Evolutionary conservation across 371 early-diverging fungal species (phyloP).

Genomic region (Apophysomyces sp.): DNA sequence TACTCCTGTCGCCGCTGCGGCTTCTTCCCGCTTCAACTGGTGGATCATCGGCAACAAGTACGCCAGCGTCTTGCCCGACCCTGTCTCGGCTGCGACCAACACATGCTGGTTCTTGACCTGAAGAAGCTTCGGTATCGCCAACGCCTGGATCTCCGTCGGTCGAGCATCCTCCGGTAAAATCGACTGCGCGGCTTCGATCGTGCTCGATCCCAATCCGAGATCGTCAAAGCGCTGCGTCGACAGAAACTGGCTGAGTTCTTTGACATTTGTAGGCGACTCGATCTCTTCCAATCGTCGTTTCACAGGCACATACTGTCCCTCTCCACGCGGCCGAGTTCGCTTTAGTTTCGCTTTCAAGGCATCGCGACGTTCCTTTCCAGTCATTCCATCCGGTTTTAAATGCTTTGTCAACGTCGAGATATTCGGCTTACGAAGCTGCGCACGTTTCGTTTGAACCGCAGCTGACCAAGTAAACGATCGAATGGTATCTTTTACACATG

Average conservation of each 20-base stretch:
- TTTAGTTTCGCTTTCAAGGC: slow-evolving; percentile 26
- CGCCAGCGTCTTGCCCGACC: slow-evolving; percentile 98
- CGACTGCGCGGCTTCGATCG: slow-evolving; percentile 30
- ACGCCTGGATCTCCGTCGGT: slow-evolving; percentile 93
- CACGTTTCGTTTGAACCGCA: slow-evolving; percentile 25
- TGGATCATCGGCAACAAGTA: slow-evolving; percentile 89
- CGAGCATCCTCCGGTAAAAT: slow-evolving; percentile 37
- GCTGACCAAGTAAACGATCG: slow-evolving; percentile 19
- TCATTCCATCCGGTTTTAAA: slow-evolving; percentile 42
- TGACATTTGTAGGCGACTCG: slow-evolving; percentile 16
- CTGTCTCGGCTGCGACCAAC: slow-evolving; percentile 94
- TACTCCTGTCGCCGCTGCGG: slow-evolving; percentile 33
- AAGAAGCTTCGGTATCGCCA: slow-evolving; percentile 80
- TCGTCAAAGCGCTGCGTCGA: slow-evolving; percentile 56
- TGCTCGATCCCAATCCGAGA: slow-evolving; percentile 54
- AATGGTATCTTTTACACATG: neutral
- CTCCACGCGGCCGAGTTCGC: slow-evolving; percentile 14
- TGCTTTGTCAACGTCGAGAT: slow-evolving; percentile 50
- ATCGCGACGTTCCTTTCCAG: slow-evolving; percentile 45
- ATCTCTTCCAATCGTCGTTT: slow-evolving; percentile 37
- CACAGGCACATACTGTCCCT: slow-evolving; percentile 47
- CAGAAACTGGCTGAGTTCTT: slow-evolving; percentile 40
- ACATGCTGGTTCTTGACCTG: slow-evolving; percentile 54
- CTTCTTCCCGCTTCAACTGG: slow-evolving; percentile 71
- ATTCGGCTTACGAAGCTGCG: slow-evolving; percentile 42